These are phyloP conservation scores for Eragrostis tef DNA, from an alignment of 202 grass and related monocot species.

Conservation along the genomic window DNA sequence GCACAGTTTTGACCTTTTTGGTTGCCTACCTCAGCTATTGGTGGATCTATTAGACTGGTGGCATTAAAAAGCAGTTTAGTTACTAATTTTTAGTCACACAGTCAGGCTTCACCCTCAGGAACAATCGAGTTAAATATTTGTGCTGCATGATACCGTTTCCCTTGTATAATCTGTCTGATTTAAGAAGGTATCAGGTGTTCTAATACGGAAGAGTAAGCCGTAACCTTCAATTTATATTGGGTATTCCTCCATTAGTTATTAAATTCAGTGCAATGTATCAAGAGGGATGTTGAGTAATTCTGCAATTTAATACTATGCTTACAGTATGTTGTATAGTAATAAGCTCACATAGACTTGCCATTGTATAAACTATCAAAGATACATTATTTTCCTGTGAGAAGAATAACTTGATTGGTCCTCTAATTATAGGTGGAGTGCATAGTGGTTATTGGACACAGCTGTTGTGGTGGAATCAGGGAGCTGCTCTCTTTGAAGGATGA, in stretches of 20 bases:
- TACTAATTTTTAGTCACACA: neutral
- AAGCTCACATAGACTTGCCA: neutral
- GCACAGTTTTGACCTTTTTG: neutral
- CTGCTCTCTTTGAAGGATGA: constrained; percentile 69
- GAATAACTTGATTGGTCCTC: neutral
- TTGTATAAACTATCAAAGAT: neutral
- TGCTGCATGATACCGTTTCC: neutral
- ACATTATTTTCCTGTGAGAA: neutral
- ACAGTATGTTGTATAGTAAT: neutral
- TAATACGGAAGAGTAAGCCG: neutral
- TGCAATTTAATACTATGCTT: neutral
- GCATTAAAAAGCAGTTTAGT: neutral
- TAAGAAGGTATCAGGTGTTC: constrained; percentile 11
- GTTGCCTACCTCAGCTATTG: neutral
- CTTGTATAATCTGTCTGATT: neutral
- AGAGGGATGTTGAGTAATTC: neutral
- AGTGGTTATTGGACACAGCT: constrained; percentile 77
- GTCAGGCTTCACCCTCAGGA: neutral
- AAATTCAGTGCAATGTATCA: neutral
- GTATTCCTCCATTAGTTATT: neutral
- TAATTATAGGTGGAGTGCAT: constrained; percentile 73
- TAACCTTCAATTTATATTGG: neutral
- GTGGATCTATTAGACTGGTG: neutral
- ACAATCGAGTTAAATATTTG: neutral
- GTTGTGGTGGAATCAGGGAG: constrained; percentile 72